These are phyloP conservation scores for Lentinus brumalis DNA, from an alignment of 768 basidiomycete genomes.

Conservation along the genomic window DNA sequence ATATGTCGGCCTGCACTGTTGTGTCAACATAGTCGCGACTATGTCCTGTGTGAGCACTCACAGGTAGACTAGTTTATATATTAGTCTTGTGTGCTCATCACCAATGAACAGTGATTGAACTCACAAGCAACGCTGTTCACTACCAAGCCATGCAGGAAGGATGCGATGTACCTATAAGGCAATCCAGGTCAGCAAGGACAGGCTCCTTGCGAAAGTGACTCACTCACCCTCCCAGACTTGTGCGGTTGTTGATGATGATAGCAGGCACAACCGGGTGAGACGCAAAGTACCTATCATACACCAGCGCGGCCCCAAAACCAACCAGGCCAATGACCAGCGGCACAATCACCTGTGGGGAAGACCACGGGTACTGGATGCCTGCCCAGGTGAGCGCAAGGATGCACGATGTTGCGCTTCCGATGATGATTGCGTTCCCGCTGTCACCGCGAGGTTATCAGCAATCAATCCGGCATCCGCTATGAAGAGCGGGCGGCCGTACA, in stretches of 20 bases:
- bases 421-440: slow-evolving; percentile 30
- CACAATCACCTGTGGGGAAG: slow-evolving; percentile 22
- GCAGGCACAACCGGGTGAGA: slow-evolving; percentile 27
- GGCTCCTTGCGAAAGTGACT: not conserved
- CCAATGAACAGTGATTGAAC: not conserved
- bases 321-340: slow-evolving; percentile 11
- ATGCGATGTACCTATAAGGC: slow-evolving; percentile 33
- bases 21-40: not conserved
- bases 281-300: slow-evolving; percentile 32
- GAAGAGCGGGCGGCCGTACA: slow-evolving; percentile 27
- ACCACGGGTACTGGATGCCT: slow-evolving; percentile 40
- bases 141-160: slow-evolving; percentile 34
- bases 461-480: not conserved
- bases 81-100: not conserved
- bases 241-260: slow-evolving; percentile 13
- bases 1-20: slow-evolving; percentile 36
- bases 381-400: slow-evolving; percentile 34
- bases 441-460: not conserved
- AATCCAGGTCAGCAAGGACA: not conserved
- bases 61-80: slow-evolving; percentile 34
- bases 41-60: not conserved
- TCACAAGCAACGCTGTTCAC: slow-evolving; percentile 28
- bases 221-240: slow-evolving; percentile 12
- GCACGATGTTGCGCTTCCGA: slow-evolving; percentile 21
- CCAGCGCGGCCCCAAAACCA: not conserved